Conservation (phyloP, 306 rosid species). For the Luffa aegyptiaca region DNA sequence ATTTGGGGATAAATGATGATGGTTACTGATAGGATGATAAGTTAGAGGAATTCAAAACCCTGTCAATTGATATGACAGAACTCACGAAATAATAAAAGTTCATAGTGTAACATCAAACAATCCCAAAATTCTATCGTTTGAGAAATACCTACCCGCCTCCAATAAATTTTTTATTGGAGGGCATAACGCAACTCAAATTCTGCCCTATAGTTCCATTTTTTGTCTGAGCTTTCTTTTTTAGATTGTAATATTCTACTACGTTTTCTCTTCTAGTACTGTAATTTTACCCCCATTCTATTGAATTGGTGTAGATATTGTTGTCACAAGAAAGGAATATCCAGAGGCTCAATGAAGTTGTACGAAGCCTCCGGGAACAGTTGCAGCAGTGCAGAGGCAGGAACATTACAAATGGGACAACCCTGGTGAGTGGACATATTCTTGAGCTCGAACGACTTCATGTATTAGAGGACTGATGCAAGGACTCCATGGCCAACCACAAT, state of each 20-base stretch:
- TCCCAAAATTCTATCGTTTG: neutral
- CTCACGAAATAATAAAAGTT: neutral
- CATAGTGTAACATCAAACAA: neutral
- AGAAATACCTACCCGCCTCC: neutral
- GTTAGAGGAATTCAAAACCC: neutral
- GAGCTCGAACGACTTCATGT: conserved; percentile 50
- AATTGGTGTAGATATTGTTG: conserved; percentile 43
- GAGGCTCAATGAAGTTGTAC: conserved; percentile 58
- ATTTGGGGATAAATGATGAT: neutral
- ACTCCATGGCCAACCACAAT: neutral
- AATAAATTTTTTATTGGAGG: neutral
- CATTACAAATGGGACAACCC: conserved; percentile 36
- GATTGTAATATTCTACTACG: neutral
- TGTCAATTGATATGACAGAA: neutral
- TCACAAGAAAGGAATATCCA: conserved; percentile 67
- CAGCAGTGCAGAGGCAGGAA: conserved; percentile 44
- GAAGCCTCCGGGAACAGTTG: conserved; percentile 57
- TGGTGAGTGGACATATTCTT: conserved; percentile 34
- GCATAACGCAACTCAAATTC: no score
- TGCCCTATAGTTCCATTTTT: neutral
- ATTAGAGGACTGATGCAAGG: conserved; percentile 33
- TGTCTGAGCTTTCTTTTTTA: neutral
- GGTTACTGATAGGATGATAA: neutral
- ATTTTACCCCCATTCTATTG: neutral
- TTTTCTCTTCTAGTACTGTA: neutral